phyloP scores from a whole-genome alignment of 495 filamentous ascomycete genomes.

The Hypomontagnella monticulosa region DNA sequence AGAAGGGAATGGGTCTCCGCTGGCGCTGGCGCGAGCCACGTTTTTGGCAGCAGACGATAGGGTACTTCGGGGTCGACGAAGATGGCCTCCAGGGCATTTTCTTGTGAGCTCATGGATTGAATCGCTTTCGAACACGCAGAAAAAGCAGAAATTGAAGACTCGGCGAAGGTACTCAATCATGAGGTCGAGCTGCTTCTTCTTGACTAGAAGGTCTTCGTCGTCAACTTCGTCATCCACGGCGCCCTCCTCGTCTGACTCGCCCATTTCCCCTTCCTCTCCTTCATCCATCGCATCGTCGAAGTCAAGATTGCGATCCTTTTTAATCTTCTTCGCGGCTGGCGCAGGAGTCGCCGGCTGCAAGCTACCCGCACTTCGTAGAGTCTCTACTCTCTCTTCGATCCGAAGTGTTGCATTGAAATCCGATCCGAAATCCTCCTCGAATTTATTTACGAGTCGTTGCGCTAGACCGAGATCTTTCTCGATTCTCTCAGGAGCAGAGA shows the following conservation, averaged over 20 bases:
- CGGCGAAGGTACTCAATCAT: constrained; percentile 95
- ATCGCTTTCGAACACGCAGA: constrained; percentile 98
- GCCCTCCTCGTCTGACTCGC: constrained; percentile 73
- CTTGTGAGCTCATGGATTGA: constrained; percentile 94
- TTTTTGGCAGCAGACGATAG: constrained; percentile 83
- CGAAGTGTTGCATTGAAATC: constrained; percentile 75
- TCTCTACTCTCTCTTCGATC: constrained; percentile 87
- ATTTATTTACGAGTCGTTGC: constrained; percentile 74
- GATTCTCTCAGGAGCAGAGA: constrained; percentile 88
- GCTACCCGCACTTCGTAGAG: constrained; percentile 74
- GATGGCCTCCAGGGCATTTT: constrained; percentile 96
- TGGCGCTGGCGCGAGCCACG: constrained; percentile 84
- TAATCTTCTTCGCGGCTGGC: constrained; percentile 69
- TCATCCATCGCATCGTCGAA: constrained; percentile 76
- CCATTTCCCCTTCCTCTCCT: constrained; percentile 75
- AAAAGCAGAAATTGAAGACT: constrained; percentile 99
- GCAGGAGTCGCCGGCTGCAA: constrained; percentile 72
- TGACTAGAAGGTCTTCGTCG: constrained; percentile 85
- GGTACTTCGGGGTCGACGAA: constrained; percentile 85
- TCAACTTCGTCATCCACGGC: constrained; percentile 85
- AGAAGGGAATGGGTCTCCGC: constrained; percentile 79
- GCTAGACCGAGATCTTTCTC: constrained; percentile 85
- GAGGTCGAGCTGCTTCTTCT: constrained; percentile 96
- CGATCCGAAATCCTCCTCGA: constrained; percentile 81
- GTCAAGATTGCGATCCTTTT: constrained; percentile 64